Base-by-base conservation (phyloP, 306 rosid genomes). In the Morella rubra region DNA sequence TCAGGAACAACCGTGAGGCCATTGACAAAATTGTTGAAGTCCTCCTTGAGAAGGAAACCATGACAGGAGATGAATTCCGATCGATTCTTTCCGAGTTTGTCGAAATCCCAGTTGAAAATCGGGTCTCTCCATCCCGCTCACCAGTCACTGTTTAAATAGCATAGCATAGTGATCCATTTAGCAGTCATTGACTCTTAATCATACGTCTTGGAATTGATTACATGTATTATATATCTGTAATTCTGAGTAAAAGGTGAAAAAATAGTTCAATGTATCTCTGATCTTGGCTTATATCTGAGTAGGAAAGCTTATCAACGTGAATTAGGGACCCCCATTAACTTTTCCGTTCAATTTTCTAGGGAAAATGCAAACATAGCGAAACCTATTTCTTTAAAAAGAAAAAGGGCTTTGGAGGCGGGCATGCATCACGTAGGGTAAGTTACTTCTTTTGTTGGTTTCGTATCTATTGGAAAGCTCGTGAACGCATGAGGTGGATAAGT, bases 1-100 rank as follows among this genome's bases (percentile, higher is more conserved):
- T 92, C 72, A 87, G 88, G 82, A 92, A 88, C 89, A 95, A 95
- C 96, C 96, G 97, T 4, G 99, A 95, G 77, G 99, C 97, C 46
- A 90, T 95, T 40, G 99, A 95, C 81, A 92, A 87, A 86, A 88
- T 92, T 7, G 99, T 95, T 66, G 99, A 95, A 79, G 90, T 92
- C 76, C 91, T 95, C 72, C 81, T 92, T 16, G 99, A 95, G 88
- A 95, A 92, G 86, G 99, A 95, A 84, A 90, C 99, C 3, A 83
- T 92, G 76, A 54, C 85, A 0, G 98, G 97, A 13, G 97, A 95
- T 46, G 99, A 95, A 87, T 95, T 95, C 89, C 96, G 97, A 10
- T 89, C 92, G 41, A 73, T 95, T 67, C 96, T 92, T n/a, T 87
- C 97, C 0, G 99, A 95, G 46, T 95, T 89, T 72, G 92, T 79